Base-by-base conservation (phyloP, 371 early-diverging fungal species). In the Rhizopus arrhizus region DNA sequence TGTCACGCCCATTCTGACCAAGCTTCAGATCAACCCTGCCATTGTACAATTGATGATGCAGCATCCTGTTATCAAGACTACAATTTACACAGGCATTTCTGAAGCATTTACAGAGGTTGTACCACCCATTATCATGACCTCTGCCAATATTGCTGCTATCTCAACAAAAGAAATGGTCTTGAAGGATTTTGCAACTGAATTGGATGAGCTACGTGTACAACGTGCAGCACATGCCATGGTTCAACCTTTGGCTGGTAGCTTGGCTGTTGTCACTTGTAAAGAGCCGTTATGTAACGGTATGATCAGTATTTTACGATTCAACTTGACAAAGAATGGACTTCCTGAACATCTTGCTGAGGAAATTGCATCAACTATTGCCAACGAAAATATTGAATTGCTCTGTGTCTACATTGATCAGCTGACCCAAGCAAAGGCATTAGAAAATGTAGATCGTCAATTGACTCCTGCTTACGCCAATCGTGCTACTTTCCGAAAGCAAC, bases 221-320 rank as follows among this genome's bases (percentile, higher is more conserved):
- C 83, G 89, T 48, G 94, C 99, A 4, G 96, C 96, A 5, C 93
- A 93, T 62, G 65, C 88, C n/a, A 99, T 99, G 97, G 93, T 89
- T 0, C 90, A 91, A 55, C 91, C 88, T 16, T 72, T 98, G 5
- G 70, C 73, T 28, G 88, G 86, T n/a, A 86, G 85, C 50, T 82
- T 96, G 22, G 94, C 94, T 7, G 84, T 95, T 3, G 95, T 93
- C 7, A 92, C 94, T n/a, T 94, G 93, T 59, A 91, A 96, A 59
- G 97, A 97, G 58, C 94, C 95, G 12, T 80, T 98, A 4, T 87
- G 91, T 33, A 83, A 86, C 51, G 84, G 83, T 70, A 92, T 97
- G 78, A 85, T 88, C 46, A 69, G 84, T 34, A 84, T 91, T 31
- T 81, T 95, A 58, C 82, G 87, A 40, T 80, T 76, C n/a, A 78